Conservation (phyloP, 345 rosid species). For the Passiflora organensis region DNA sequence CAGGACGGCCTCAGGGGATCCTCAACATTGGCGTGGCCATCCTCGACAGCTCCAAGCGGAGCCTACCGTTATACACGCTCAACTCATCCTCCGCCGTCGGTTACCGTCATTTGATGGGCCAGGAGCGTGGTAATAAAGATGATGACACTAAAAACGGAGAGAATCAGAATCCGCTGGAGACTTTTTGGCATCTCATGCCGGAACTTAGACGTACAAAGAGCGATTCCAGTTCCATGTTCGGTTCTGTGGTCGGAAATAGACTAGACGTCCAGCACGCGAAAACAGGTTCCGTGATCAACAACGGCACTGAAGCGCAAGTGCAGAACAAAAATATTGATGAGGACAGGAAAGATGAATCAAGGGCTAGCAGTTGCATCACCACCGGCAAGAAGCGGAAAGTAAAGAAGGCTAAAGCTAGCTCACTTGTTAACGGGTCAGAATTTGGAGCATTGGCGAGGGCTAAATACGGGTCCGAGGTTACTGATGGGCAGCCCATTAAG, state of each 20-base stretch:
- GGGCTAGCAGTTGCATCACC: too few species aligned
- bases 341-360: too few species aligned
- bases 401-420: constrained; percentile 2
- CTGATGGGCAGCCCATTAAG: not conserved
- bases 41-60: constrained; percentile 80
- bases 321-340: too few species aligned
- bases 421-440: constrained; percentile 2
- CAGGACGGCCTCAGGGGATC: constrained; percentile 87
- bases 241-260: constrained; percentile 13
- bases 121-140: constrained; percentile 7
- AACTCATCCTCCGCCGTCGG: constrained; percentile 72
- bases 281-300: not conserved
- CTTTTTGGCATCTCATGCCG: constrained; percentile 31
- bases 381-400: constrained; percentile 38
- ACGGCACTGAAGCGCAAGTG: too few species aligned
- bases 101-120: constrained; percentile 70
- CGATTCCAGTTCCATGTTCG: constrained; percentile 61
- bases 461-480: constrained; percentile 5
- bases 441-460: not conserved
- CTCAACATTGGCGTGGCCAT: constrained; percentile 73
- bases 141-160: not conserved
- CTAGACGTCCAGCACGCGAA: constrained; percentile 1
- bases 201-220: constrained; percentile 69
- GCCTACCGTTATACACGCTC: constrained; percentile 74
- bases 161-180: not conserved